phyloP scores from a whole-genome alignment of 2,329 filamentous ascomycete species.

The Alternaria sp. region DNA sequence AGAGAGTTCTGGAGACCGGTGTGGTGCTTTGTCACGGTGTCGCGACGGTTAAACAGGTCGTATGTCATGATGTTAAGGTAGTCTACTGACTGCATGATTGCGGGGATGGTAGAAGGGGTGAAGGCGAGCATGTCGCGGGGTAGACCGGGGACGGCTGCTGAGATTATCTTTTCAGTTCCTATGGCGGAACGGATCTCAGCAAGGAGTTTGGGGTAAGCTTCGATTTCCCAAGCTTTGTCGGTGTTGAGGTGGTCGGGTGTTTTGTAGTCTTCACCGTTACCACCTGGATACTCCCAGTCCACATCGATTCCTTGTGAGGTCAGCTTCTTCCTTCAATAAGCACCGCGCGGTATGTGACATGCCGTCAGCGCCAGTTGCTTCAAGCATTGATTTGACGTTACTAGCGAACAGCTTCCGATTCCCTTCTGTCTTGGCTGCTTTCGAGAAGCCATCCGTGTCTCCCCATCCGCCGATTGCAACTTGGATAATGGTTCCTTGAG shows the following conservation, averaged over 20 bases:
- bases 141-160: conserved; percentile 71
- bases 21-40: conserved; percentile 70
- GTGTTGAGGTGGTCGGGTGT: conserved; percentile 62
- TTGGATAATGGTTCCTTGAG: conserved; percentile 48
- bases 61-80: conserved; percentile 77
- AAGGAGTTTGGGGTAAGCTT: conserved; percentile 68
- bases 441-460: conserved; percentile 69
- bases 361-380: conserved; percentile 68
- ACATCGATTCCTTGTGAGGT: conserved; percentile 58
- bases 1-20: conserved; percentile 66
- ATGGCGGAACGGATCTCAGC: conserved; percentile 67
- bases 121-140: conserved; percentile 73
- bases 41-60: conserved; percentile 74
- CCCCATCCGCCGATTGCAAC: conserved; percentile 80
- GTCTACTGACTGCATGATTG: conserved; percentile 68
- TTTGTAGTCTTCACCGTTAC: conserved; percentile 75
- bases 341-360: conserved; percentile 42
- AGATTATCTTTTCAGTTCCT: conserved; percentile 66
- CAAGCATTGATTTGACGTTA: conserved; percentile 70
- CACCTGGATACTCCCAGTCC: conserved; percentile 72
- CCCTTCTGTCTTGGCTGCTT: conserved; percentile 63
- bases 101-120: conserved; percentile 62
- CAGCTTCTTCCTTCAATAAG: not conserved
- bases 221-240: conserved; percentile 66
- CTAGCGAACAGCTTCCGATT: conserved; percentile 63